These are phyloP conservation scores for Scedosporium apiospermum DNA, from an alignment of 2,329 filamentous ascomycete genomes.

Conservation along the genomic window DNA sequence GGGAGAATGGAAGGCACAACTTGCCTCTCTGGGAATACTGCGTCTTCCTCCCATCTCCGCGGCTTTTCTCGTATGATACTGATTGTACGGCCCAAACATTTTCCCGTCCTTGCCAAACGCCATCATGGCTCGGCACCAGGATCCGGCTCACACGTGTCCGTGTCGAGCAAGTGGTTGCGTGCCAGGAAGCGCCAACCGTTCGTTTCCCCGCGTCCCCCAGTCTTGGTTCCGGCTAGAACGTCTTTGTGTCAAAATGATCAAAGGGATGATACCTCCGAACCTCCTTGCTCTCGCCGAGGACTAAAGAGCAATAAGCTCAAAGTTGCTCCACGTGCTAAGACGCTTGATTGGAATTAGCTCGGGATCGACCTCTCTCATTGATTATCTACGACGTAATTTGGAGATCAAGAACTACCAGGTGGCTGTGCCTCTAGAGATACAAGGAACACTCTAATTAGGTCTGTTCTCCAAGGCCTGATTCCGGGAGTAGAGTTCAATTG, in stretches of 20 bases:
- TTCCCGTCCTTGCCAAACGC: neutral
- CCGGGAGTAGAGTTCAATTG: no score
- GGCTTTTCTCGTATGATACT: no score
- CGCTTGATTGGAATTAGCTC: neutral
- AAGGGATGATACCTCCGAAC: neutral
- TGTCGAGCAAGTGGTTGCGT: neutral
- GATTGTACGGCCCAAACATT: neutral
- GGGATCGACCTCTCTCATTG: neutral
- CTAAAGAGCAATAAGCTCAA: neutral
- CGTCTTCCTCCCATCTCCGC: no score
- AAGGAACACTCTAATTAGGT: no score
- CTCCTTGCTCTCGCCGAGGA: neutral
- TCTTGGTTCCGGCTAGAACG: neutral
- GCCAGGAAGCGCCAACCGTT: neutral
- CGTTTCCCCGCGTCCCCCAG: neutral
- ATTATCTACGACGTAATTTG: neutral
- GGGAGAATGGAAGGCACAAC: no score
- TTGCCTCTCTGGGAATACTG: no score
- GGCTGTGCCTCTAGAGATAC: neutral
- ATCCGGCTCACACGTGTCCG: neutral
- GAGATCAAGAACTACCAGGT: neutral
- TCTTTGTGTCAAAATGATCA: neutral
- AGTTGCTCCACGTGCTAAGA: neutral
- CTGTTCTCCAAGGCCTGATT: no score
- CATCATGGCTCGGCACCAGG: neutral